phyloP scores from a whole-genome alignment of 345 rosid species.

The Psidium friedrichsthalianum region DNA sequence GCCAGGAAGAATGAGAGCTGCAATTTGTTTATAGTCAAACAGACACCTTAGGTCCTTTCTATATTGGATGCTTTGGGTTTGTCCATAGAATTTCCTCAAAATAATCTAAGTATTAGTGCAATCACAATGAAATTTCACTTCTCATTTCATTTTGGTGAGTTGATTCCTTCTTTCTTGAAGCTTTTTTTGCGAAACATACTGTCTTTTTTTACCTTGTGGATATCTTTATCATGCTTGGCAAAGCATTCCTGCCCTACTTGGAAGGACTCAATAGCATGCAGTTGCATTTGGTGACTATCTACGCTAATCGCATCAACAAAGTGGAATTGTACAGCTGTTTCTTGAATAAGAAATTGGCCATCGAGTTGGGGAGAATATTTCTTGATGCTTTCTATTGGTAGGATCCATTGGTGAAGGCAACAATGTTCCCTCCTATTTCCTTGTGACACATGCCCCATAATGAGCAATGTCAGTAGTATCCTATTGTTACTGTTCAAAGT shows the following conservation, averaged over 20 bases:
- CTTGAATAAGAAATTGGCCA: not conserved
- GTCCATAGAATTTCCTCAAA: too few relatives aligned
- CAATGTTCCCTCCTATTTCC: not conserved
- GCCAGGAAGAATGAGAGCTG: too few relatives aligned
- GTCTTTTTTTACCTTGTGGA: slow-evolving; percentile 98
- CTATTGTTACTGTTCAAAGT: not conserved
- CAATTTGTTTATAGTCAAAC: too few relatives aligned
- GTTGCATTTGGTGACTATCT: slow-evolving; percentile 80
- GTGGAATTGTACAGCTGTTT: not conserved
- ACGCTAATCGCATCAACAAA: slow-evolving; percentile 66
- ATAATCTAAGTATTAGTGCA: too few relatives aligned
- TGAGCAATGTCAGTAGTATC: not conserved
- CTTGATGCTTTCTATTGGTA: not conserved
- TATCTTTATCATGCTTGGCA: slow-evolving; percentile 92
- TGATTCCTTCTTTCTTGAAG: too few relatives aligned
- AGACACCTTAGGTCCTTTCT: too few relatives aligned
- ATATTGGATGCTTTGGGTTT: too few relatives aligned
- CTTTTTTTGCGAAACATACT: slow-evolving; percentile 35
- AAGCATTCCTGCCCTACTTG: slow-evolving; percentile 88
- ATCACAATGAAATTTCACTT: too few relatives aligned
- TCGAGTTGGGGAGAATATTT: not conserved
- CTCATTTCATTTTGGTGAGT: too few relatives aligned
- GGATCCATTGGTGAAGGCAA: not conserved
- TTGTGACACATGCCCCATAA: not conserved
- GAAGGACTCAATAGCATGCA: slow-evolving; percentile 90